phyloP scores from a whole-genome alignment of 768 basidiomycete species.

The Tephrocybe sp. region DNA sequence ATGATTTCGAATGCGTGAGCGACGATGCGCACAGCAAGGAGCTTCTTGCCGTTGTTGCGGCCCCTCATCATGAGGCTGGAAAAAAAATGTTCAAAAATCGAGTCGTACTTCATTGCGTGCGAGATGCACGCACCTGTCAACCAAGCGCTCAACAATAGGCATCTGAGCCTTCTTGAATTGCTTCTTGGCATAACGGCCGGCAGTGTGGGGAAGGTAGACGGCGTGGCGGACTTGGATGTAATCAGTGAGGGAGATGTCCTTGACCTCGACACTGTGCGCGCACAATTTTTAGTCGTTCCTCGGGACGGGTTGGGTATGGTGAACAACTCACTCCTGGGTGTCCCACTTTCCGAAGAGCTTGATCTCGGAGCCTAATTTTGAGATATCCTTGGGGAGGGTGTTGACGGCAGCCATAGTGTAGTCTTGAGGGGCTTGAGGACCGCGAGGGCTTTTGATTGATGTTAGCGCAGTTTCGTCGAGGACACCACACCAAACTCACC shows the following conservation, averaged over 20 bases:
- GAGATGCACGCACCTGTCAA: constrained; percentile 72
- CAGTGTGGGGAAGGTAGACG: constrained; percentile 97
- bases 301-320: not conserved
- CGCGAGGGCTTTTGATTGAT: constrained; percentile 21
- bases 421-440: constrained; percentile 34
- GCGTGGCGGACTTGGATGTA: constrained; percentile 99
- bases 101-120: not conserved
- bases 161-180: constrained; percentile 99
- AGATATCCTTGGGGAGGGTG: constrained; percentile 81
- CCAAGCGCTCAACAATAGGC: constrained; percentile 99
- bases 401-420: constrained; percentile 60
- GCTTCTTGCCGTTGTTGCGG: constrained; percentile 99
- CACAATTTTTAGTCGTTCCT: not conserved
- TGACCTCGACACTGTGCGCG: constrained; percentile 87
- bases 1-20: constrained; percentile 99
- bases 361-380: constrained; percentile 78
- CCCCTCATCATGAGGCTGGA: constrained; percentile 99
- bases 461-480: constrained; percentile 29
- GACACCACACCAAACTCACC: constrained; percentile 30
- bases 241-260: constrained; percentile 98
- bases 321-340: constrained; percentile 78
- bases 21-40: constrained; percentile 98
- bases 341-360: constrained; percentile 99
- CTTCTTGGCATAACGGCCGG: constrained; percentile 98
- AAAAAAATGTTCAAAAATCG: not conserved